Base-by-base conservation (phyloP, 768 basidiomycete species). In the Russula compacta region DNA sequence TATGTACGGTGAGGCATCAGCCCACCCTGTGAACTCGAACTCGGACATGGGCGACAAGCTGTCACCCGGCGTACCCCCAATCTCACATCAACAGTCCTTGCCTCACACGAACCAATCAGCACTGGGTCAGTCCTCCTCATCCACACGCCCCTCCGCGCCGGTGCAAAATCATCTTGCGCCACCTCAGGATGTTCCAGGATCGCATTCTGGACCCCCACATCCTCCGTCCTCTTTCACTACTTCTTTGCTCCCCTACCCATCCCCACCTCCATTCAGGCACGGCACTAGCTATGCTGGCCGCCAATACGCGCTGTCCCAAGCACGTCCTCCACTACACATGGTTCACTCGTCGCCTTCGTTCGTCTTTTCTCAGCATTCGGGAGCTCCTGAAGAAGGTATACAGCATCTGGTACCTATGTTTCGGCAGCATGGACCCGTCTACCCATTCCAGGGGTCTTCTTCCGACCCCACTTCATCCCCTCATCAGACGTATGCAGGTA, bases 361-460 rank as follows among this genome's bases (percentile, higher is more conserved):
- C 17, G 19, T 38, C 6, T 61, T 61, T 29, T 51, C 57, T 29
- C 57, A 17, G 36, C 50, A 61, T 33, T 39, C 42, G n/a, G 62
- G 65, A 11, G 12, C 50, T 2, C 47, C 52, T 51, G 39, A 61
- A 44, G 17, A 47, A 51, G 52, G 50, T 35, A 21, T 56, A 21
- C 59, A 38, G 2, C 63, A 63, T 61, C 64, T 69, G 56, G 58
- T 63, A 17, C 70, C 77, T 50, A 73, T 80, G 69, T 69, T 78
- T 55, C 70, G 66, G 42, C 61, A 68, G 53, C 73, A 72, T 39
- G 67, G 71, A 4, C 73, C 77, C 8, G 70, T 78, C 24, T 78
- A 75, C 61, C 53, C 66, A n/a, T 79, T 73, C 65, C 74, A 71
- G 48, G 64, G 67, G 2, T 75, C 71, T 52, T 69, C 75, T 3